Conservation (phyloP, 495 filamentous ascomycete species). For the Xylaria telfairii region DNA sequence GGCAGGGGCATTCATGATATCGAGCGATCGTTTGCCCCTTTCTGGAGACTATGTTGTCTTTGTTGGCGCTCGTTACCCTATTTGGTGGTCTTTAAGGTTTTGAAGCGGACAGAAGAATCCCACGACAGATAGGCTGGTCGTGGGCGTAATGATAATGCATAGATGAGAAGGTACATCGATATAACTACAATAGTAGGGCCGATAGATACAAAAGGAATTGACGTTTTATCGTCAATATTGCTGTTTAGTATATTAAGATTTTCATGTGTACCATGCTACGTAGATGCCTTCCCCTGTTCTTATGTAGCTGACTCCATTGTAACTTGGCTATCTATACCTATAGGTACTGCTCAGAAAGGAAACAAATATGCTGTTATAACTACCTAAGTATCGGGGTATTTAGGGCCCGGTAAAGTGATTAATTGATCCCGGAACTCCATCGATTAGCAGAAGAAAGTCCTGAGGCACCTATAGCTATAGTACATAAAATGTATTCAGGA, state of each 20-base stretch:
- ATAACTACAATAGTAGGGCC: constrained; percentile 13
- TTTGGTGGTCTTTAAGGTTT: neutral
- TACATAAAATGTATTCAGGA: too few species aligned
- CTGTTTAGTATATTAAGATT: neutral
- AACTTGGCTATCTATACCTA: neutral
- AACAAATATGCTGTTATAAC: too few species aligned
- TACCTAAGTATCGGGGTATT: neutral
- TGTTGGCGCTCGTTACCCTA: constrained; percentile 23
- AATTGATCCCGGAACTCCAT: too few species aligned
- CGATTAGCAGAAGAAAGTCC: too few species aligned
- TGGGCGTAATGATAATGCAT: constrained; percentile 29
- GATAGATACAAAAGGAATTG: constrained; percentile 12
- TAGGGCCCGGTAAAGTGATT: too few species aligned
- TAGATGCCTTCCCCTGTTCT: neutral
- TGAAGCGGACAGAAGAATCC: constrained; percentile 1
- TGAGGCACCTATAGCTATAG: too few species aligned
- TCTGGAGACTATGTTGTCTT: constrained; percentile 9
- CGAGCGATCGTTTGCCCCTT: constrained; percentile 37
- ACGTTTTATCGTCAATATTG: constrained; percentile 1
- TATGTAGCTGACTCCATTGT: neutral
- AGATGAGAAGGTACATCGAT: constrained; percentile 19
- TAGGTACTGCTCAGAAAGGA: too few species aligned
- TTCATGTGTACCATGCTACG: neutral
- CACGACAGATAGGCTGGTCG: constrained; percentile 3
- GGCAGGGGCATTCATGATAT: constrained; percentile 36